Percentiles rank a stretch among this genome's conserved stretches.
phyloP scores from a whole-genome alignment of 1,139 yeast genomes.

The Saccharomyces hybrid region DNA sequence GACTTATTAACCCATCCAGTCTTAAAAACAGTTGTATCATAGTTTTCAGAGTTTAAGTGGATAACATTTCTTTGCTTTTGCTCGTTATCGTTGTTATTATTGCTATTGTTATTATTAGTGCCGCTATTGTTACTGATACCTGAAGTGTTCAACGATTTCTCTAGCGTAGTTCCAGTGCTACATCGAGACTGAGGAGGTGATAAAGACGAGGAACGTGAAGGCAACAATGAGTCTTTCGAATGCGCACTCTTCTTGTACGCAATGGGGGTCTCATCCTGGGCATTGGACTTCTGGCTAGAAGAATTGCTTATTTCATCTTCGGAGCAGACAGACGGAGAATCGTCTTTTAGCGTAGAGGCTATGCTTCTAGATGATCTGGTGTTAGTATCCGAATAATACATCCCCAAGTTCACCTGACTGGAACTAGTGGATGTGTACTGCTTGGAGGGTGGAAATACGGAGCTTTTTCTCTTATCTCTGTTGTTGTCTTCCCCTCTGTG shows the following conservation, averaged over 20 bases:
- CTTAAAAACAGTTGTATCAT: conserved; percentile 36
- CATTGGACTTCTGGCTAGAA: conserved; percentile 1
- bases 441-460: conserved; percentile 3
- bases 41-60: conserved; percentile 28
- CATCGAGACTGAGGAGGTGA: conserved; percentile 1
- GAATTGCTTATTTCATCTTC: conserved; percentile 4
- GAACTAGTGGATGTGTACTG: conserved; percentile 2
- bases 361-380: conserved; percentile 8
- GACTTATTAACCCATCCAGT: conserved; percentile 43
- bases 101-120: not conserved
- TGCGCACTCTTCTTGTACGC: not conserved
- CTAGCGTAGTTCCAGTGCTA: conserved; percentile 1
- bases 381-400: conserved; percentile 6
- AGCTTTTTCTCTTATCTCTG: conserved; percentile 4
- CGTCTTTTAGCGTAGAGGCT: conserved; percentile 4
- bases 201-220: not conserved
- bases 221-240: not conserved
- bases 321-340: conserved; percentile 8
- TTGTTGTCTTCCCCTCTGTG: not conserved
- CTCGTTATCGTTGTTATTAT: not conserved
- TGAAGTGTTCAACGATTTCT: not conserved
- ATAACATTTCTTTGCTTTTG: conserved; percentile 2
- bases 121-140: not conserved
- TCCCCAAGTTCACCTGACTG: not conserved
- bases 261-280: not conserved